A percentile compares a stretch with the other conserved stretches of the same genome.
Evolutionary conservation across 2,329 filamentous ascomycete genomes (phyloP).

Genomic region (Cordyceps sp.): DNA sequence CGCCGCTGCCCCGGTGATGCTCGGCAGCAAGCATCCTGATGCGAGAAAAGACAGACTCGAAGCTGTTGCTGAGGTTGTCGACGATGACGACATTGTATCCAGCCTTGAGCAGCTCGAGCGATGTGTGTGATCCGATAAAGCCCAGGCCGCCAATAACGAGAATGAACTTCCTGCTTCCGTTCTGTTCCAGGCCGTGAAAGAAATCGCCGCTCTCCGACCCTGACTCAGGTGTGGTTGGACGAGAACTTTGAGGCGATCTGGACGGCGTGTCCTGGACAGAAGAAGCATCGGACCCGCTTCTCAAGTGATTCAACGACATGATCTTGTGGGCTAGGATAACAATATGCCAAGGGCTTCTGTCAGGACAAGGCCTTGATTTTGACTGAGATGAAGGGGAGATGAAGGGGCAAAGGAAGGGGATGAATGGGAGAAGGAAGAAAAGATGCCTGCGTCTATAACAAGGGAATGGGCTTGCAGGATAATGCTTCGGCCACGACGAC

Average conservation of each 20-base stretch:
- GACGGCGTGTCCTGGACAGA: not conserved
- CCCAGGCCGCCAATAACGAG: constrained; percentile 36
- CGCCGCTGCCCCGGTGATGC: constrained; percentile 9
- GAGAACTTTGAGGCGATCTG: constrained; percentile 2
- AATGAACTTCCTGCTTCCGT: constrained; percentile 14
- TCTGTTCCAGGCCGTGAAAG: too few relatives aligned
- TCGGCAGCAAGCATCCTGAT: constrained; percentile 9
- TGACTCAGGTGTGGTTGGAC: constrained; percentile 5
- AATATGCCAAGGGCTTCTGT: too few relatives aligned
- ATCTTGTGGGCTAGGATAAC: too few relatives aligned
- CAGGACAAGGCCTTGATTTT: too few relatives aligned
- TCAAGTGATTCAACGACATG: not conserved
- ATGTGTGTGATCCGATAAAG: constrained; percentile 39
- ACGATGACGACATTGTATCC: constrained; percentile 35
- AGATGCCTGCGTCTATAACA: too few relatives aligned
- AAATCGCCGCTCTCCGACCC: not conserved
- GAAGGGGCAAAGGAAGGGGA: too few relatives aligned
- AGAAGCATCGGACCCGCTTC: not conserved
- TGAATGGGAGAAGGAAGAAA: too few relatives aligned
- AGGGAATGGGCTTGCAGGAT: too few relatives aligned
- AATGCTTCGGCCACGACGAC: too few relatives aligned
- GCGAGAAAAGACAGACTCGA: constrained; percentile 9
- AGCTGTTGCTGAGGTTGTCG: constrained; percentile 27
- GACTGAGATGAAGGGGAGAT: too few relatives aligned
- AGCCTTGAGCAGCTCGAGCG: constrained; percentile 33